Conservation (phyloP, 345 rosid genomes). For the Salix arbutifolia region DNA sequence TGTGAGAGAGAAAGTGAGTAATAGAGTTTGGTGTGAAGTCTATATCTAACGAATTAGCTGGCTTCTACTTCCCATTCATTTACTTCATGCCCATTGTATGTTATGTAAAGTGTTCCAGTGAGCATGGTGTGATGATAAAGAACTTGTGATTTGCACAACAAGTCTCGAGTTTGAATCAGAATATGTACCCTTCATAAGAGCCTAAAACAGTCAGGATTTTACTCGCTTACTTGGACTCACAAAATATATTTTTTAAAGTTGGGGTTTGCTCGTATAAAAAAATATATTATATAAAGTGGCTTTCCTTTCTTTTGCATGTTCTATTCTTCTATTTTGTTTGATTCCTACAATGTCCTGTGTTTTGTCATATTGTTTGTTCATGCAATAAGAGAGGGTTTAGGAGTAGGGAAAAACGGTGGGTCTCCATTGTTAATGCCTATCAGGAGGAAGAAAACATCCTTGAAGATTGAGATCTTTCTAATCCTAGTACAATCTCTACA, state of each 20-base stretch:
- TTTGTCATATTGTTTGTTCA: not conserved
- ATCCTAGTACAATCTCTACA: too few species aligned
- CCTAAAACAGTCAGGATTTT: too few species aligned
- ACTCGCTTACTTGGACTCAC: fast-evolving
- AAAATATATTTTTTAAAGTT: too few species aligned
- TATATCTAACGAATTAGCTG: conserved; percentile 50
- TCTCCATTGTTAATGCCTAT: not conserved
- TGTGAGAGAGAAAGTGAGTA: not conserved
- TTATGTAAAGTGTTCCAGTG: too few species aligned
- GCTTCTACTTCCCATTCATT: conserved; percentile 30
- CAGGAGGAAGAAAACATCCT: not conserved
- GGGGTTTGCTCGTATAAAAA: too few species aligned
- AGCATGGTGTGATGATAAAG: too few species aligned
- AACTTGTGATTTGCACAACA: fast-evolving
- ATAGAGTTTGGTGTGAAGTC: conserved; percentile 46
- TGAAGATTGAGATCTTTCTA: not conserved
- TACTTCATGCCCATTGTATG: not conserved
- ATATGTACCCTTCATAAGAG: fast-evolving
- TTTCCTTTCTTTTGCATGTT: not conserved
- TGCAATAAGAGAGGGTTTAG: not conserved
- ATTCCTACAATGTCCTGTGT: not conserved
- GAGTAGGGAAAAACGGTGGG: not conserved
- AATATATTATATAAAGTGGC: too few species aligned
- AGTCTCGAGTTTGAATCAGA: too few species aligned
- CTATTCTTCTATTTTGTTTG: not conserved